Conservation (phyloP, 129 eudicot genomes). For the Tanacetum coccineum region DNA sequence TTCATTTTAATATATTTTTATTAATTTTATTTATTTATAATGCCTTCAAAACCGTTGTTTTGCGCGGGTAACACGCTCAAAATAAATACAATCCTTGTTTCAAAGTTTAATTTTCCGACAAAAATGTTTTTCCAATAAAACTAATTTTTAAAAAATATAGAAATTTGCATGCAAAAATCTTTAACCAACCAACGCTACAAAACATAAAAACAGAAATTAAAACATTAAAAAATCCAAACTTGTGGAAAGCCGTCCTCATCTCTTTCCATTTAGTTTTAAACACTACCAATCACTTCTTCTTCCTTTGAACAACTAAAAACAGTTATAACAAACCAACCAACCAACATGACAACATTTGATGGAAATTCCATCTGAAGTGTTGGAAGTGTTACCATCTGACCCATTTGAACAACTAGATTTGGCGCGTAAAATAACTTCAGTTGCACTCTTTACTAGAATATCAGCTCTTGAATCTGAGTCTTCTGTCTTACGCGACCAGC, state of each 20-base stretch:
- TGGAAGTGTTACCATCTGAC: conserved; percentile 74
- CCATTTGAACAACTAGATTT: conserved; percentile 94
- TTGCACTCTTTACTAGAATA: conserved; percentile 93
- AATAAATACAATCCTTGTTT: no score
- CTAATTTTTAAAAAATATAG: no score
- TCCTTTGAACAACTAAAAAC: conserved; percentile 16
- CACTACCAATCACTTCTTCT: background rate
- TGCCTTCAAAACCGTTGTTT: no score
- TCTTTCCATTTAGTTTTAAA: conserved; percentile 21
- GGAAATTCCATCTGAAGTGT: conserved; percentile 77
- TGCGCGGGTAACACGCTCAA: no score
- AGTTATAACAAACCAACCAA: background rate
- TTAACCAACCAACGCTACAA: no score
- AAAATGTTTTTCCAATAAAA: no score
- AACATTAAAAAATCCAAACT: conserved; percentile 5
- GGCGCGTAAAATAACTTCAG: conserved; percentile 95
- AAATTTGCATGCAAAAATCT: no score
- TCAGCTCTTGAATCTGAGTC: conserved; percentile 79
- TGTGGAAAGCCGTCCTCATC: conserved; percentile 26
- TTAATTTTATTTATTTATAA: no score
- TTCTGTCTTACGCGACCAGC: conserved; percentile 49
- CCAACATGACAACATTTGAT: conserved; percentile 49
- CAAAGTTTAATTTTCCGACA: no score
- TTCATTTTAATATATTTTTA: no score
- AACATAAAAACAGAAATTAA: background rate